Conservation (phyloP, 495 filamentous ascomycete genomes). For the Hypoxylon intermedium region DNA sequence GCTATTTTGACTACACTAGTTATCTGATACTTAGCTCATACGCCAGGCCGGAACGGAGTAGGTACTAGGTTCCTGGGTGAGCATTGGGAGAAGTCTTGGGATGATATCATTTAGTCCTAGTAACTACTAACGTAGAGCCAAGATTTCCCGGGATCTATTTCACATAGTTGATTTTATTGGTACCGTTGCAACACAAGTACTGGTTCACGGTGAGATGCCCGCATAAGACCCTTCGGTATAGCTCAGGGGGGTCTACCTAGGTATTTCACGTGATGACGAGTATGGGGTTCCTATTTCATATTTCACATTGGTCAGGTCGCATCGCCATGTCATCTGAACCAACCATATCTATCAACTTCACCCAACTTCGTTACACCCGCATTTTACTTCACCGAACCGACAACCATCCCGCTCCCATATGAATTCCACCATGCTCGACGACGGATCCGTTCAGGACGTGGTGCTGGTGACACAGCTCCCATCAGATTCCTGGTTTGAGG, state of each 20-base stretch:
- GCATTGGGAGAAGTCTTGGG: slow-evolving; percentile 2
- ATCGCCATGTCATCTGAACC: slow-evolving; percentile 20
- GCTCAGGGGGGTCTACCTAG: slow-evolving; percentile 24
- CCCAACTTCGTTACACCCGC: not conserved
- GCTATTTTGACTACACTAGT: too few relatives aligned
- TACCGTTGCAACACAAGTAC: slow-evolving; percentile 19
- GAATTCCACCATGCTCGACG: slow-evolving; percentile 26
- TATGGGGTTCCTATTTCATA: slow-evolving; percentile 27
- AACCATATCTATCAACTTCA: slow-evolving; percentile 23
- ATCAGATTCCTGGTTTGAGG: slow-evolving; percentile 44
- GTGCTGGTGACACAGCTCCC: slow-evolving; percentile 43
- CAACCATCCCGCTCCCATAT: not conserved
- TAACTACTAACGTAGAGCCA: slow-evolving; percentile 4
- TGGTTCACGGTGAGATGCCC: slow-evolving; percentile 25
- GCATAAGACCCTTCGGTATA: slow-evolving; percentile 20
- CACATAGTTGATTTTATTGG: slow-evolving; percentile 7
- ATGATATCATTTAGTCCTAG: slow-evolving; percentile 1
- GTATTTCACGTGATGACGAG: slow-evolving; percentile 20
- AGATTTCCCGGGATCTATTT: slow-evolving; percentile 13
- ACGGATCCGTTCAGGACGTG: slow-evolving; percentile 31
- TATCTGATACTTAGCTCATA: too few relatives aligned
- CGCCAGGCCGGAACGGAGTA: not conserved
- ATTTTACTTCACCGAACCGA: not conserved
- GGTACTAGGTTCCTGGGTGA: too few relatives aligned
- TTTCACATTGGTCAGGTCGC: slow-evolving; percentile 30